Percentiles rank a stretch among this genome's conserved stretches.
phyloP scores from a whole-genome alignment of 2,329 filamentous ascomycete species.

The Curvularia hawaiiensis region DNA sequence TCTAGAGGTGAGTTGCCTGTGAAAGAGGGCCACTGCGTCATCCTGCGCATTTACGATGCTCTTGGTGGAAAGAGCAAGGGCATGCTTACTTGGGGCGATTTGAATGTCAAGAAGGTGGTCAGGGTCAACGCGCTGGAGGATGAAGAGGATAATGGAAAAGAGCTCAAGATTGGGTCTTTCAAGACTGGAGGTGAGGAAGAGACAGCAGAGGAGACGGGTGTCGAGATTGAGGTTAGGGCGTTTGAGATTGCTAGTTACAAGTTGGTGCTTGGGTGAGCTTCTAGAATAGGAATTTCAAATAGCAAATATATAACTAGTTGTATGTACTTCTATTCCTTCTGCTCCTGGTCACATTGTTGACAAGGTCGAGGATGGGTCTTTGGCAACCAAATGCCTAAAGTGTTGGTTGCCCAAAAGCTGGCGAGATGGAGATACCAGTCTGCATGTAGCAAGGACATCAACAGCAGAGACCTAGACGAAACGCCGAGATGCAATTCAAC shows the following conservation, averaged over 20 bases:
- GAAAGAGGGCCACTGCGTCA: conserved; percentile 76
- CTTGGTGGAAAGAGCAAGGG: conserved; percentile 81
- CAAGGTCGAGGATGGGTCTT: neutral
- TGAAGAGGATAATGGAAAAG: conserved; percentile 80
- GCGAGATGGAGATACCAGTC: neutral
- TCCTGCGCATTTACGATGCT: conserved; percentile 86
- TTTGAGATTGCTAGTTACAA: conserved; percentile 88
- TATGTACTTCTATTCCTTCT: neutral
- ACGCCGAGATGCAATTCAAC: neutral
- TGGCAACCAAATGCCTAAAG: neutral
- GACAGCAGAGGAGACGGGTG: conserved; percentile 56
- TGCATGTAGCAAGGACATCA: neutral
- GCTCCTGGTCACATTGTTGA: neutral
- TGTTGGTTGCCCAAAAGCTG: neutral
- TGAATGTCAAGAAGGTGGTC: conserved; percentile 75
- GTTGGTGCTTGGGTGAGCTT: conserved; percentile 48
- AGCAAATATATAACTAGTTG: neutral
- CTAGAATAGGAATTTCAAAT: neutral
- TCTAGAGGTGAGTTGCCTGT: conserved; percentile 58
- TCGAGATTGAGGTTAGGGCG: conserved; percentile 63
- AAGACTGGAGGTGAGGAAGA: conserved; percentile 55
- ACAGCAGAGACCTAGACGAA: neutral
- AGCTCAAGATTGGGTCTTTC: conserved; percentile 38
- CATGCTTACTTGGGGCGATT: conserved; percentile 65
- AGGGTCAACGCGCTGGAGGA: conserved; percentile 92